Evolutionary conservation across 805 yeast genomes (phyloP).

Genomic region (Kodamaea sagamina): DNA sequence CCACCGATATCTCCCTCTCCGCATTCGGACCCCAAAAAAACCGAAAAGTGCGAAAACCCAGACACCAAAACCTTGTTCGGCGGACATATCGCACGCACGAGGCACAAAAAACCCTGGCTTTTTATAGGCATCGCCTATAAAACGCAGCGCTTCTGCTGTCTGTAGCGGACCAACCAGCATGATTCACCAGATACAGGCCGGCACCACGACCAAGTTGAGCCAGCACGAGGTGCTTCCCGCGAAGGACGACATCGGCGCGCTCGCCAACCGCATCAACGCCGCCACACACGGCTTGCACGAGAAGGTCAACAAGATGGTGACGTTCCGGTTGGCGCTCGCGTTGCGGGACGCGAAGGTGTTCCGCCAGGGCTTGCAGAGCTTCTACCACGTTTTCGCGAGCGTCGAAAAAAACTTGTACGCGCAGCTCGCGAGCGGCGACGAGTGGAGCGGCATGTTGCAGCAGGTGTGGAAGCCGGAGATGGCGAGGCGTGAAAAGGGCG

Average conservation of each 20-base stretch:
- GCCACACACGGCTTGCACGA: conserved; percentile 69
- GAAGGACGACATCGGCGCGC: conserved; percentile 79
- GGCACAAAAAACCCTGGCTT: too few relatives aligned
- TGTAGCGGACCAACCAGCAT: neutral
- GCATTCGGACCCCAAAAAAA: too few relatives aligned
- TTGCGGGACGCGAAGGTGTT: conserved; percentile 73
- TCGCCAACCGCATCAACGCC: conserved; percentile 76
- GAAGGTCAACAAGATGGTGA: conserved; percentile 66
- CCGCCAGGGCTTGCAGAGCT: conserved; percentile 77
- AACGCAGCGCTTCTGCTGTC: too few relatives aligned
- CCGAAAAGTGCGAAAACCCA: too few relatives aligned
- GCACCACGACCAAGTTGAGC: conserved; percentile 34
- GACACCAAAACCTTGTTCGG: too few relatives aligned
- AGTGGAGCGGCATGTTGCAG: conserved; percentile 50
- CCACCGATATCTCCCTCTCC: too few relatives aligned
- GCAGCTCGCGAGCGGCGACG: conserved; percentile 43
- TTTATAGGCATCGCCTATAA: too few relatives aligned
- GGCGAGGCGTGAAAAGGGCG: conserved; percentile 58
- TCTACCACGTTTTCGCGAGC: conserved; percentile 67
- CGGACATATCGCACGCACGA: too few relatives aligned
- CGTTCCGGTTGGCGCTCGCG: conserved; percentile 72
- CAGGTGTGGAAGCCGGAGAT: conserved; percentile 71
- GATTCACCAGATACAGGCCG: conserved; percentile 14
- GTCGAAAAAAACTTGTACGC: conserved; percentile 54
- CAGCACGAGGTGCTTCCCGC: conserved; percentile 65